Evolutionary conservation across 164 flowering plant genomes (phyloP).

Genomic region (Dillenia suffruticosa): DNA sequence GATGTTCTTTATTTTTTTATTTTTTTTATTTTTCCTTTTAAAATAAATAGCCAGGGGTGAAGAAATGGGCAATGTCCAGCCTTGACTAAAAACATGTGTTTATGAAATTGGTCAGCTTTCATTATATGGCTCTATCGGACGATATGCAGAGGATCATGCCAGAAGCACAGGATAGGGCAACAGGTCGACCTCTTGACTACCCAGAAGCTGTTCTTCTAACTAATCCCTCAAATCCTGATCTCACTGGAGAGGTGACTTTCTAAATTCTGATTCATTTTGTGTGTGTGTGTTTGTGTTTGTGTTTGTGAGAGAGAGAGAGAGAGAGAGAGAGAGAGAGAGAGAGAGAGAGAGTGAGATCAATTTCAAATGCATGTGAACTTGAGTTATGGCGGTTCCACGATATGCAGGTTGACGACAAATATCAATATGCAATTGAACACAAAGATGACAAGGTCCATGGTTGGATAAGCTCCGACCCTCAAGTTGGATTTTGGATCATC

Average conservation of each 20-base stretch:
- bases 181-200: slow-evolving; percentile 38
- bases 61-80: not conserved
- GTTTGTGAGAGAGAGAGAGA: too few relatives aligned
- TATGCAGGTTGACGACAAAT: slow-evolving; percentile 62
- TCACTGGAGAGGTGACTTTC: slow-evolving; percentile 40
- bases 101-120: slow-evolving; percentile 32
- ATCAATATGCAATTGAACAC: slow-evolving; percentile 44
- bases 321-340: too few relatives aligned
- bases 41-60: not conserved
- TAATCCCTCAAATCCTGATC: slow-evolving; percentile 29
- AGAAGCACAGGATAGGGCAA: slow-evolving; percentile 29
- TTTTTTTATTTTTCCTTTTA: not conserved
- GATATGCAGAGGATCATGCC: slow-evolving; percentile 60
- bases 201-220: slow-evolving; percentile 56
- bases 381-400: too few relatives aligned
- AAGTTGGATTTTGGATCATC: slow-evolving; percentile 55
- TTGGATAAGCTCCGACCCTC: slow-evolving; percentile 34
- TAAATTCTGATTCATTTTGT: too few relatives aligned
- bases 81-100: not conserved
- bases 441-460: slow-evolving; percentile 49
- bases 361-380: too few relatives aligned
- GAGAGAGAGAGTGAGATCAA: too few relatives aligned
- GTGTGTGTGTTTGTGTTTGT: too few relatives aligned
- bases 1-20: not conserved
- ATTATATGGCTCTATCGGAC: slow-evolving; percentile 61